Percentiles rank a stretch among this genome's conserved stretches.
Conservation (phyloP, 441 rosid genomes). For the Bocquillonia castaneifolia region DNA sequence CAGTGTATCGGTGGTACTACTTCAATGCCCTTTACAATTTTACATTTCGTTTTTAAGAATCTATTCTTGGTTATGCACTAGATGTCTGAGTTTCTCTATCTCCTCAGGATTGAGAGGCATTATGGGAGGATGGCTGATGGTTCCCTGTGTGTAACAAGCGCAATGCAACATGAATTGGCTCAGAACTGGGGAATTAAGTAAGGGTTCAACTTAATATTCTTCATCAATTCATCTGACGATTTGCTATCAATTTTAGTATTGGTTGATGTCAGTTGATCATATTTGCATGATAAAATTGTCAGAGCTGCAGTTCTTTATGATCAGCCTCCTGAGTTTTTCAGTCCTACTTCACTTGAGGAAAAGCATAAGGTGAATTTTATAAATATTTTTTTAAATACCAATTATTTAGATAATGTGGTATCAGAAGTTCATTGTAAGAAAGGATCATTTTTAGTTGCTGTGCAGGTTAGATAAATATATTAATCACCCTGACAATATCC, state of each 20-base stretch:
- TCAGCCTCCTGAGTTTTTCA: slow-evolving; percentile 94
- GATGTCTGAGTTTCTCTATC: slow-evolving; percentile 18
- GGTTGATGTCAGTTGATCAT: slow-evolving; percentile 8
- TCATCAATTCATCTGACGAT: slow-evolving; percentile 9
- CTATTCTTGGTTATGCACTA: background rate
- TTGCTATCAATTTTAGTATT: slow-evolving; percentile 13
- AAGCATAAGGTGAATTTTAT: slow-evolving; percentile 64
- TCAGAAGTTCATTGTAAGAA: slow-evolving; percentile 17
- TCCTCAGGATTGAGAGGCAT: slow-evolving; percentile 66
- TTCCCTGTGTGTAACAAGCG: slow-evolving; percentile 79
- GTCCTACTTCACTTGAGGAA: slow-evolving; percentile 61
- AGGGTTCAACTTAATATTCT: slow-evolving; percentile 30
- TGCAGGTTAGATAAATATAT: slow-evolving; percentile 63
- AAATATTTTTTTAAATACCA: background rate
- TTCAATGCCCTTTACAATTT: slow-evolving; percentile 16
- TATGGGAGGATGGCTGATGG: slow-evolving; percentile 88
- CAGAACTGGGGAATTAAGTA: slow-evolving; percentile 97
- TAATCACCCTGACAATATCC: slow-evolving; percentile 45
- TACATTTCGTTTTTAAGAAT: background rate
- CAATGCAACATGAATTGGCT: slow-evolving; percentile 95
- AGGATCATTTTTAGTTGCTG: slow-evolving; percentile 56
- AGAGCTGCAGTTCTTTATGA: slow-evolving; percentile 84
- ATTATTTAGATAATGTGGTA: background rate
- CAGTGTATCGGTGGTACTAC: slow-evolving; percentile 71
- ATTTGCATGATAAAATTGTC: slow-evolving; percentile 23